phyloP scores from a whole-genome alignment of 169 alveolate genomes.

The Plasmodium gonderi region DNA sequence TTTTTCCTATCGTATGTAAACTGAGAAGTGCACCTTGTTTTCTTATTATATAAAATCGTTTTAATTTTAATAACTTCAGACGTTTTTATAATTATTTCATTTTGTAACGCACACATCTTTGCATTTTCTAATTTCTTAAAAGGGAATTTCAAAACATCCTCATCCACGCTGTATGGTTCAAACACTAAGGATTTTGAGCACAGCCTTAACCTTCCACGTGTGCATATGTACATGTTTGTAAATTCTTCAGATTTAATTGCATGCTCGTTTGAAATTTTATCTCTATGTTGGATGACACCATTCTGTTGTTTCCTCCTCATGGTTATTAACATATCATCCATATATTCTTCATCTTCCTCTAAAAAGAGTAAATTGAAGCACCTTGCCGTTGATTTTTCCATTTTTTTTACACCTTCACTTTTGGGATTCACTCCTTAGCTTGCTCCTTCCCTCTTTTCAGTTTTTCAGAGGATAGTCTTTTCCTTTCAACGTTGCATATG shows the following conservation, averaged over 20 bases:
- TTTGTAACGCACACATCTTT: constrained; percentile 8
- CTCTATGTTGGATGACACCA: not conserved
- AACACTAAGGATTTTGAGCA: constrained; percentile 87
- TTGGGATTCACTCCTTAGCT: not conserved
- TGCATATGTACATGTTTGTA: too few relatives aligned
- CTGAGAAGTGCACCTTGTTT: constrained; percentile 82
- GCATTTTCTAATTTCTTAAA: constrained; percentile 74
- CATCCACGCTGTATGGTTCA: constrained; percentile 85
- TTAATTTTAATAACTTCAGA: constrained; percentile 79
- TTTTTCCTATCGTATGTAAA: constrained; percentile 61
- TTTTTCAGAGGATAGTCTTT: not conserved
- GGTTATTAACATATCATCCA: constrained; percentile 76
- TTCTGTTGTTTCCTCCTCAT: constrained; percentile 15
- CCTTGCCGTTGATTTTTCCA: constrained; percentile 69
- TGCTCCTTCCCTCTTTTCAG: not conserved
- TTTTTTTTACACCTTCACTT: not conserved
- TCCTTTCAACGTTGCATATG: not conserved
- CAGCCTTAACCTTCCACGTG: constrained; percentile 85
- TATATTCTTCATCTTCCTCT: constrained; percentile 87
- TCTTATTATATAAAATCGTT: constrained; percentile 79
- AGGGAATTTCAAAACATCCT: constrained; percentile 81
- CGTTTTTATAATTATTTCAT: constrained; percentile 76
- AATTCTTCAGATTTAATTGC: too few relatives aligned
- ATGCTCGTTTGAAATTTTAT: too few relatives aligned
- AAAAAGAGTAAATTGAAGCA: constrained; percentile 83